Evolutionary conservation across 2,329 filamentous ascomycete species (phyloP).

Genomic region (Penicillium sp.): DNA sequence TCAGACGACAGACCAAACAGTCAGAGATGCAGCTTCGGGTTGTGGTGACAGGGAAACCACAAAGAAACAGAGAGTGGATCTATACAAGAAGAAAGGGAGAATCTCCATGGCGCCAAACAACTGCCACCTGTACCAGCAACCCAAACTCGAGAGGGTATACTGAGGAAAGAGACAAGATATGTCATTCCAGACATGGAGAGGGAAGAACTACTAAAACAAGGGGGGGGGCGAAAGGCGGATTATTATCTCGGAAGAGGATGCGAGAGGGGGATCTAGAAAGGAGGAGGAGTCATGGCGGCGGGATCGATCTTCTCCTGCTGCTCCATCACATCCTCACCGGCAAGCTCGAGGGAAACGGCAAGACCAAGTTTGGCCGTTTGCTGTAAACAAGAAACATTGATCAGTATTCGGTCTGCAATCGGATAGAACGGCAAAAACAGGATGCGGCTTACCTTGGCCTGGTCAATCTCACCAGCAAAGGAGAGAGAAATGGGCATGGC

Average conservation of each 20-base stretch:
- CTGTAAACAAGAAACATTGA: slow-evolving; percentile 46
- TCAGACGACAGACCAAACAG: slow-evolving; percentile 20
- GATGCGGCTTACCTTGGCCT: slow-evolving; percentile 71
- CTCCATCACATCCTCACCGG: slow-evolving; percentile 79
- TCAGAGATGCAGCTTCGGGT: slow-evolving; percentile 24
- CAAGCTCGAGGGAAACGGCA: slow-evolving; percentile 85
- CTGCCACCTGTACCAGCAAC: slow-evolving; percentile 35
- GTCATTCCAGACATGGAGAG: slow-evolving; percentile 33
- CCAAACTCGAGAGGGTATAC: slow-evolving; percentile 32
- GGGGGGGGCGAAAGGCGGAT: slow-evolving; percentile 28
- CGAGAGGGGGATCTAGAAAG: slow-evolving; percentile 40
- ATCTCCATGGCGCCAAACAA: slow-evolving; percentile 40
- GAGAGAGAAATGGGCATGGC: slow-evolving; percentile 88
- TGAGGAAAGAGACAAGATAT: slow-evolving; percentile 32
- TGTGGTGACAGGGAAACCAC: slow-evolving; percentile 25
- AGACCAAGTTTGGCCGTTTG: slow-evolving; percentile 93
- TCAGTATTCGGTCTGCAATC: slow-evolving; percentile 9
- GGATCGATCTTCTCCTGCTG: slow-evolving; percentile 62
- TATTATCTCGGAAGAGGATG: slow-evolving; percentile 25
- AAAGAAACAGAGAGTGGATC: slow-evolving; percentile 33
- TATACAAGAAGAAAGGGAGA: slow-evolving; percentile 36
- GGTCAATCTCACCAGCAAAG: slow-evolving; percentile 94
- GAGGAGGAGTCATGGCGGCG: slow-evolving; percentile 46
- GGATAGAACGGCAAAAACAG: neutral
- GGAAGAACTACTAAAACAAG: slow-evolving; percentile 47